These are phyloP conservation scores for Monosporascus sp. DNA, from an alignment of 2,329 filamentous ascomycete genomes.

Conservation along the genomic window DNA sequence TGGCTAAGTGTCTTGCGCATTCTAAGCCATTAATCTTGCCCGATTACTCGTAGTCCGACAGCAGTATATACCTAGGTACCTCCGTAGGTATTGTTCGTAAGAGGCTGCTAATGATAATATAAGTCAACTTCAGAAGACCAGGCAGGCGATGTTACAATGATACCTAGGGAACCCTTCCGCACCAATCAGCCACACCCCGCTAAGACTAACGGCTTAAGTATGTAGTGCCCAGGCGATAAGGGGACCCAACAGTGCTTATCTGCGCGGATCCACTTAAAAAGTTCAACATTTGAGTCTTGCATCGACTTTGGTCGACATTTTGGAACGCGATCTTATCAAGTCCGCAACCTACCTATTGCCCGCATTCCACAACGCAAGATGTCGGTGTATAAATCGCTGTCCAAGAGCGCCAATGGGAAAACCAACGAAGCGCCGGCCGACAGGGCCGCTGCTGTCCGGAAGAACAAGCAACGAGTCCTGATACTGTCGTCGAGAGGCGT, in stretches of 20 bases:
- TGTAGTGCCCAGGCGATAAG: constrained; percentile 19
- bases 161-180: neutral
- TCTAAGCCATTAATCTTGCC: neutral
- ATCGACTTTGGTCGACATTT: neutral
- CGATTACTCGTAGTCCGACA: no score
- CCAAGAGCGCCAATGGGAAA: constrained; percentile 51
- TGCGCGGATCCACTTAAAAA: neutral
- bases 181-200: no score
- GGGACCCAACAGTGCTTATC: constrained; percentile 5
- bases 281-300: neutral
- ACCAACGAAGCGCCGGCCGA: constrained; percentile 43
- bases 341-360: neutral
- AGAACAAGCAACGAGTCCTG: constrained; percentile 73
- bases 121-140: no score
- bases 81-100: neutral
- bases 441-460: constrained; percentile 47
- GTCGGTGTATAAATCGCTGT: constrained; percentile 75
- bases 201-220: no score
- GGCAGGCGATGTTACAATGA: no score
- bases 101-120: neutral
- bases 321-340: neutral
- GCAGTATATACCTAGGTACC: no score
- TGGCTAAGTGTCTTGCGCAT: neutral
- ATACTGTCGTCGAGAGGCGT: constrained; percentile 91
- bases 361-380: constrained; percentile 13